Conservation (phyloP, 441 rosid genomes). For the Hypseocharis bilobata region DNA sequence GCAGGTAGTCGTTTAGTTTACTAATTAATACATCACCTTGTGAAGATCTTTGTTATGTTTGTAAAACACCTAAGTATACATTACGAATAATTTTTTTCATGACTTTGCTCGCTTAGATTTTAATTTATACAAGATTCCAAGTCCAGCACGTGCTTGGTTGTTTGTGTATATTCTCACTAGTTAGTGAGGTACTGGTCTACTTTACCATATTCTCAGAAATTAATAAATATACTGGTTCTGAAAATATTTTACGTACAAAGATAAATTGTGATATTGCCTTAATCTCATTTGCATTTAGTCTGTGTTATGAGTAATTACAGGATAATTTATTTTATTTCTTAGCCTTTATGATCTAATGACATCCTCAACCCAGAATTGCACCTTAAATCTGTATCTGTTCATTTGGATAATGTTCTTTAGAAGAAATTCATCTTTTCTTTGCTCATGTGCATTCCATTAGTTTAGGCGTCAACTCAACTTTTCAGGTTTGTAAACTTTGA, state of each 20-base stretch:
- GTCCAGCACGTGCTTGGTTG: no score
- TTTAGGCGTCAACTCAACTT: no score
- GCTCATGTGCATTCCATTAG: no score
- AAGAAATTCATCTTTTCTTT: background rate
- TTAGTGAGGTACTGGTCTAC: no score
- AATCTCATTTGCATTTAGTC: no score
- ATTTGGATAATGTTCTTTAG: background rate
- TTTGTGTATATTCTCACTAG: no score
- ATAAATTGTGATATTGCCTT: no score
- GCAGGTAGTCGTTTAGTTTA: background rate
- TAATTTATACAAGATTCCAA: background rate
- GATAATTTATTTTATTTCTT: background rate
- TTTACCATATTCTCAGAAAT: no score
- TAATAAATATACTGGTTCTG: no score
- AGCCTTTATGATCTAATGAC: background rate
- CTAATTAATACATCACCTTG: slow-evolving; percentile 1
- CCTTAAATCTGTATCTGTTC: background rate
- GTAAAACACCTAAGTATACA: background rate
- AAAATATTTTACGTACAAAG: no score
- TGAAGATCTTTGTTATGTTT: background rate
- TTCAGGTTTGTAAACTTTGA: no score
- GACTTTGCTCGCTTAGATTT: background rate
- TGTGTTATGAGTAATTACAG: background rate
- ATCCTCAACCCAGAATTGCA: background rate
- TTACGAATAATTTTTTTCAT: background rate